A percentile compares a stretch with the other conserved stretches of the same genome.
Conservation (phyloP, 176 grass and related monocot species). For the Pontederia paniculata region DNA sequence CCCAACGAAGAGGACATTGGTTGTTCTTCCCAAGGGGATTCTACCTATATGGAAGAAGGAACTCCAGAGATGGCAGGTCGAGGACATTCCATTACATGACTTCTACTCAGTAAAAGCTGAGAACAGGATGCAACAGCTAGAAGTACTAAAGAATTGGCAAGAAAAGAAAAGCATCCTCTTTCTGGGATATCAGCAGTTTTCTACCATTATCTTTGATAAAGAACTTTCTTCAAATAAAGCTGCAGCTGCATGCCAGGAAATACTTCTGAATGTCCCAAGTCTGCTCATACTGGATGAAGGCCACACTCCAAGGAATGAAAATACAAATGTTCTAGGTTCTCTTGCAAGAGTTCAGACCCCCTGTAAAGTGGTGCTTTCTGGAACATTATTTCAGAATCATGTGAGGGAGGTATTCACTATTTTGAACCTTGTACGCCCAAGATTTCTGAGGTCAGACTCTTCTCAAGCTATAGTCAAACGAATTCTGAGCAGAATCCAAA, state of each 20-base stretch:
- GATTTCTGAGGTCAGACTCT: slow-evolving; percentile 64
- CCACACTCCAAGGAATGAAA: slow-evolving; percentile 81
- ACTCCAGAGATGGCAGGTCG: slow-evolving; percentile 71
- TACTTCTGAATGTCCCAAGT: slow-evolving; percentile 64
- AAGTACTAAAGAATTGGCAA: slow-evolving; percentile 72
- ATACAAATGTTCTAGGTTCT: slow-evolving; percentile 66
- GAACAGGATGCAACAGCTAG: slow-evolving; percentile 73
- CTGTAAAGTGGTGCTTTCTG: slow-evolving; percentile 92
- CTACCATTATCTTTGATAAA: slow-evolving; percentile 49
- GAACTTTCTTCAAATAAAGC: slow-evolving; percentile 20
- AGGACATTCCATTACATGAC: slow-evolving; percentile 77
- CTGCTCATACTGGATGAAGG: slow-evolving; percentile 92
- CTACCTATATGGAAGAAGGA: slow-evolving; percentile 85
- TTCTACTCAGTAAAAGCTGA: slow-evolving; percentile 95
- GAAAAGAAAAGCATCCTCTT: slow-evolving; percentile 78
- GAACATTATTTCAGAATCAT: slow-evolving; percentile 93
- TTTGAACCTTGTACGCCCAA: slow-evolving; percentile 82
- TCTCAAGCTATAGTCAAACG: slow-evolving; percentile 51
- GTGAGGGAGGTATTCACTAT: slow-evolving; percentile 81
- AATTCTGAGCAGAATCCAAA: slow-evolving; percentile 65
- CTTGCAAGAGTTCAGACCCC: slow-evolving; percentile 73
- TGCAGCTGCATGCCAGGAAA: slow-evolving; percentile 59
- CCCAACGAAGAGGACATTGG: slow-evolving; percentile 63
- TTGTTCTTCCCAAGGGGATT: slow-evolving; percentile 91
- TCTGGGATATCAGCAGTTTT: slow-evolving; percentile 91